Evolutionary conservation across 192 early-diverging fungal species (phyloP), one percentile per base, ranked within the genome.

Genomic region (Entophlyctis luteolus): DNA sequence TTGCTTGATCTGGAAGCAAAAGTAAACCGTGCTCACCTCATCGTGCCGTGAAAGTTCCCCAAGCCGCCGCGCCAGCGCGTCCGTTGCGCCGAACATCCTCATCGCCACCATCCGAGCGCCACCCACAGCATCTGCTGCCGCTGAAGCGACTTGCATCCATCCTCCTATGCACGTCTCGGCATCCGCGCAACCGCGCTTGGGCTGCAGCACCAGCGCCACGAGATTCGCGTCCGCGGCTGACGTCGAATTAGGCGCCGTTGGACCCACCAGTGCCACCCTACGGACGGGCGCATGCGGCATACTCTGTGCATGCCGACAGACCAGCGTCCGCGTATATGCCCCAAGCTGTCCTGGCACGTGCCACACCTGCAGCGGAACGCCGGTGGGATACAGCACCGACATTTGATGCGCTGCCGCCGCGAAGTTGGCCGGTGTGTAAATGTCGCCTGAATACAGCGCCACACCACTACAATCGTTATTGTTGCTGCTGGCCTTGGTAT

Each of bases 291-390:
- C 31, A 6, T 46, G n/a, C 22, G 62, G 62, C 33, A 50, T 18
- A 3, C 6, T n/a, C 10, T n/a, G 8, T 48, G 48, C 47, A 4
- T 48, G 62, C 12, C 62, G 62, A 36, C 38, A 27, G 18, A 6
- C 32, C 4, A 63, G 6, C 25, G 34, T 63, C 16, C 62, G 45
- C 25, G 48, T 45, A 29, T 31, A 63, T 12, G 27, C 10, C 50
- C 62, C 62, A 10, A 63, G 33, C 32, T 48, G 62, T 4, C 22
- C 10, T 14, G 45, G 62, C 29, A 50, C 12, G 6, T 63, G 47
- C 1, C 62, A 48, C n/a, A 63, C 48, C 35, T 49, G 47, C 16
- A 63, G 22, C 8, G 38, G n/a, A 8, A 62, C 8, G 20, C 59
- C 59, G 22, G 39, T 62, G 2, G 59, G 42, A 47, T 12, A 62